phyloP scores from a whole-genome alignment of 371 early-diverging fungal genomes.

The Mortierella sp. region DNA sequence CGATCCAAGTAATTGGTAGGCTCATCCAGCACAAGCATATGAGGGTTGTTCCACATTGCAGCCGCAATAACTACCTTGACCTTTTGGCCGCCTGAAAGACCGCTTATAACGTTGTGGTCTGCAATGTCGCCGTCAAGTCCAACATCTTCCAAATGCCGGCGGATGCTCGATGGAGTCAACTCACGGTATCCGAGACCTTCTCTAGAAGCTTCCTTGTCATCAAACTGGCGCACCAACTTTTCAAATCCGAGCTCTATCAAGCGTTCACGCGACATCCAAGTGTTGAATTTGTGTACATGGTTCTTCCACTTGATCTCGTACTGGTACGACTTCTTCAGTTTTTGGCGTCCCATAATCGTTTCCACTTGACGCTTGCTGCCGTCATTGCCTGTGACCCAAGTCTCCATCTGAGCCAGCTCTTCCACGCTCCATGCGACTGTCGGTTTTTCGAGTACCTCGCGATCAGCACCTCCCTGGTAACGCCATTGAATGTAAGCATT shows the following conservation, averaged over 20 bases:
- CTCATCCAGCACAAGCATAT: conserved; percentile 87
- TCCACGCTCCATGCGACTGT: conserved; percentile 55
- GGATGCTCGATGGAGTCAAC: conserved; percentile 73
- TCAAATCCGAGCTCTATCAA: conserved; percentile 80
- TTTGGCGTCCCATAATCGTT: conserved; percentile 74
- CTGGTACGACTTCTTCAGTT: conserved; percentile 85
- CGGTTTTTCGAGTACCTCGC: conserved; percentile 79
- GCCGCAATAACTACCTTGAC: conserved; percentile 89
- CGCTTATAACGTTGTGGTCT: conserved; percentile 76
- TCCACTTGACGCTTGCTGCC: conserved; percentile 56
- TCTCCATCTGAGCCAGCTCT: conserved; percentile 47
- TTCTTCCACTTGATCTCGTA: conserved; percentile 89
- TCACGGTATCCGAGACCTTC: conserved; percentile 81
- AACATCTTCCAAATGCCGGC: conserved; percentile 81
- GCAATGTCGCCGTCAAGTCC: conserved; percentile 87
- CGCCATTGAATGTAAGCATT: conserved; percentile 92
- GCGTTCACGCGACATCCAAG: conserved; percentile 80
- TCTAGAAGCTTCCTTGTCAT: conserved; percentile 83
- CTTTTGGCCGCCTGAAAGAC: conserved; percentile 91
- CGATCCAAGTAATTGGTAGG: conserved; percentile 94
- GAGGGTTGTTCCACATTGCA: conserved; percentile 88
- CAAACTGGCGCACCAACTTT: conserved; percentile 84
- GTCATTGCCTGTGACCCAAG: conserved; percentile 63
- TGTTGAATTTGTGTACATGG: conserved; percentile 76
- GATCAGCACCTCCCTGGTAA: conserved; percentile 84